Evolutionary conservation across 805 yeast species (phyloP).

Genomic region (Metschnikowia sp.): DNA sequence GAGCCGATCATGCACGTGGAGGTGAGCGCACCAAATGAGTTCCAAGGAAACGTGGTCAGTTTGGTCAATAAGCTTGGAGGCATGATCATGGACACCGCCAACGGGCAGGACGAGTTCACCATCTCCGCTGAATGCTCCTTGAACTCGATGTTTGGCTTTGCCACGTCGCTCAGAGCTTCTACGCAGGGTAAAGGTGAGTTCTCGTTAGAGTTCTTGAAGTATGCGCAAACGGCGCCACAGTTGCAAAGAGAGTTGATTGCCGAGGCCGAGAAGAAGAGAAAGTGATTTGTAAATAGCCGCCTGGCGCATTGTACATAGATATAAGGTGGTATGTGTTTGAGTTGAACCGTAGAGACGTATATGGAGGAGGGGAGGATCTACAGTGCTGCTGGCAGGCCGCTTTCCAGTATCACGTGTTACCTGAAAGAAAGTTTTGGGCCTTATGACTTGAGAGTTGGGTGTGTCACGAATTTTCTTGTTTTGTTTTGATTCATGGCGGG

Average conservation of each 20-base stretch:
- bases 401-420: too few relatives aligned
- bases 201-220: conserved; percentile 88
- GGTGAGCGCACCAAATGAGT: conserved; percentile 92
- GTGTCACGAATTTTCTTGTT: too few relatives aligned
- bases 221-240: conserved; percentile 86
- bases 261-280: conserved; percentile 50
- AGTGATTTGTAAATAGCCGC: conserved; percentile 6
- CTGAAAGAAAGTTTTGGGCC: too few relatives aligned
- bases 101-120: conserved; percentile 91
- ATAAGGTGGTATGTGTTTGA: too few relatives aligned
- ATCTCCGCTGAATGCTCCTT: conserved; percentile 94
- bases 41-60: conserved; percentile 91
- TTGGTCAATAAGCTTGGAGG: conserved; percentile 90
- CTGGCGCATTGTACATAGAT: neutral
- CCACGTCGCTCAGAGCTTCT: conserved; percentile 89
- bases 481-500: too few relatives aligned
- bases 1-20: conserved; percentile 97
- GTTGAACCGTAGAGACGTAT: too few relatives aligned
- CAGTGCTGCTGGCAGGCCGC: too few relatives aligned
- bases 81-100: conserved; percentile 88
- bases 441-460: too few relatives aligned
- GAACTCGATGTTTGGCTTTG: conserved; percentile 94
- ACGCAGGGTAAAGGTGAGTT: conserved; percentile 99
- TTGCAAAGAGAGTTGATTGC: conserved; percentile 87
- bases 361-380: too few relatives aligned